Percentiles rank a stretch among this genome's conserved stretches.
phyloP scores from a whole-genome alignment of 2,329 filamentous ascomycete genomes.

The Xylariales sp. region DNA sequence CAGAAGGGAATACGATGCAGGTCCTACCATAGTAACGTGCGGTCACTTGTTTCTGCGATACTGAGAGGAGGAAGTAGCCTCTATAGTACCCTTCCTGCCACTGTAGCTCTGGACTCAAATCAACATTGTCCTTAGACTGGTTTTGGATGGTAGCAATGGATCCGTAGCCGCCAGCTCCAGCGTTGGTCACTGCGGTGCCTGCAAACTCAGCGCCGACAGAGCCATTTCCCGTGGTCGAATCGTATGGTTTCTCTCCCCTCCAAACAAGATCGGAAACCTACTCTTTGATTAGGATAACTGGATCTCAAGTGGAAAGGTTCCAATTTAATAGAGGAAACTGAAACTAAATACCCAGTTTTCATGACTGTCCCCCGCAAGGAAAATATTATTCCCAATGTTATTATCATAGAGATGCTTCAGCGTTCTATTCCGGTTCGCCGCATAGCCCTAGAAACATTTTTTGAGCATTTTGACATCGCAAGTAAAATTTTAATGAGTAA shows the following conservation, averaged over 20 bases:
- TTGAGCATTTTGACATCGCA: too few species aligned
- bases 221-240: conserved; percentile 47
- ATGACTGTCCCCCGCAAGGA: conserved; percentile 68
- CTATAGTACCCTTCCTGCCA: conserved; percentile 6
- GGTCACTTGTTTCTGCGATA: neutral
- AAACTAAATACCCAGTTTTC: conserved; percentile 53
- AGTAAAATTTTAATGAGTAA: conserved; percentile 26
- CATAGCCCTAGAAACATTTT: conserved; percentile 68
- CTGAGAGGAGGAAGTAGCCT: conserved; percentile 3
- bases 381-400: conserved; percentile 67
- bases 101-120: too few species aligned
- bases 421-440: conserved; percentile 67
- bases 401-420: conserved; percentile 62
- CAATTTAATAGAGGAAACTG: neutral
- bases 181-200: conserved; percentile 63
- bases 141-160: too few species aligned
- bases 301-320: too few species aligned
- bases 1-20: neutral
- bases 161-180: too few species aligned
- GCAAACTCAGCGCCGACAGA: conserved; percentile 61
- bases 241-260: conserved; percentile 49
- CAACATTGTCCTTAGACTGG: too few species aligned
- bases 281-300: neutral
- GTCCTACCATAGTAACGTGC: conserved; percentile 4
- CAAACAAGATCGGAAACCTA: conserved; percentile 49